These are phyloP conservation scores for Calonectria pauciramosa DNA, from an alignment of 2,329 filamentous ascomycete species.

Conservation along the genomic window DNA sequence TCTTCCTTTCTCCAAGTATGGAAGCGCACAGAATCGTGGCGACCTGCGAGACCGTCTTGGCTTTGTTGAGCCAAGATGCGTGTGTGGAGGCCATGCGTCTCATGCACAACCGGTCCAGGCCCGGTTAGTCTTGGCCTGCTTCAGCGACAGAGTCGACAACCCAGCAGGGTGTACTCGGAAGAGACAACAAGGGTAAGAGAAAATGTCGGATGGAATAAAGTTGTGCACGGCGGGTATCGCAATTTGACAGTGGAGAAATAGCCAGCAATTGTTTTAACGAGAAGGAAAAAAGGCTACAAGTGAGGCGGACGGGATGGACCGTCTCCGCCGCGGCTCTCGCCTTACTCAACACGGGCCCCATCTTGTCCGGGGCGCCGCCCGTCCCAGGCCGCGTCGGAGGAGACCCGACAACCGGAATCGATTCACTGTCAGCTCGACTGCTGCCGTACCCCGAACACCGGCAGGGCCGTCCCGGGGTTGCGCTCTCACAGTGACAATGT, in stretches of 20 bases:
- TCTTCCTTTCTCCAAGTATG: neutral
- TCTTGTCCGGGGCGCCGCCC: conserved; percentile 17
- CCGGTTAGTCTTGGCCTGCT: conserved; percentile 15
- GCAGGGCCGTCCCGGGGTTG: conserved; percentile 11
- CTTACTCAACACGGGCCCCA: conserved; percentile 10
- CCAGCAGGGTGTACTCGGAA: neutral
- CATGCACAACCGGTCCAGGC: conserved; percentile 16
- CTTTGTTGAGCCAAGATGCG: conserved; percentile 1
- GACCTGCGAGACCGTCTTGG: neutral
- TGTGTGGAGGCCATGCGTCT: conserved; percentile 11
- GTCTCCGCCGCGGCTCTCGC: conserved; percentile 1
- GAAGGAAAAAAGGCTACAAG: neutral
- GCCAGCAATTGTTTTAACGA: neutral
- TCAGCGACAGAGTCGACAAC: neutral
- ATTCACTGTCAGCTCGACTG: conserved; percentile 2
- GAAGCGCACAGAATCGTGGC: conserved; percentile 16
- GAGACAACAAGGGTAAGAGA: neutral
- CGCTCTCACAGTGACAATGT: neutral
- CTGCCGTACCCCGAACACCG: conserved; percentile 24
- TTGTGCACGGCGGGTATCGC: neutral
- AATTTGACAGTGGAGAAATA: conserved; percentile 8
- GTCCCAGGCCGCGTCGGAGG: neutral
- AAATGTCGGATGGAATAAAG: conserved; percentile 1
- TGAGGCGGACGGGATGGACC: conserved; percentile 15
- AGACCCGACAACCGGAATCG: conserved; percentile 13